These are phyloP conservation scores for Pseudohyphozyma bogoriensis DNA, from an alignment of 768 basidiomycete species.

Conservation along the genomic window DNA sequence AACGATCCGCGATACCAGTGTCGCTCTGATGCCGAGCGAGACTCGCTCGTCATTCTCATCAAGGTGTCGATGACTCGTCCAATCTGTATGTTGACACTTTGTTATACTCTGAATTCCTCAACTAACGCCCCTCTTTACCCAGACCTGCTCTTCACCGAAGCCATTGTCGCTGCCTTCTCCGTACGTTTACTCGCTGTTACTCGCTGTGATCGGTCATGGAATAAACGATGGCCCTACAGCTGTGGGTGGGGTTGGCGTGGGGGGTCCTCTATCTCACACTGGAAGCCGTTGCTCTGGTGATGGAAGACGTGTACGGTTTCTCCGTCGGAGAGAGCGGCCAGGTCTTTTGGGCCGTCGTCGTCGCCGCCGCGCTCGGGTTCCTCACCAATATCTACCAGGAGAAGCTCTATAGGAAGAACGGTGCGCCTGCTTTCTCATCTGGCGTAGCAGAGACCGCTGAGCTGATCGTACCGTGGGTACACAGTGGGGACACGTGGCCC, in stretches of 20 bases:
- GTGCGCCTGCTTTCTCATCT: not conserved
- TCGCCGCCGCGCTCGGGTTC: not conserved
- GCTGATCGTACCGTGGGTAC: too few relatives aligned
- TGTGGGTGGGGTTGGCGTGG: too few relatives aligned
- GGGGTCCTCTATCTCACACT: slow-evolving; percentile 61
- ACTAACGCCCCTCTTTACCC: not conserved
- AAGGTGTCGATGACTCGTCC: slow-evolving; percentile 44
- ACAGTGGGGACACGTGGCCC: slow-evolving; percentile 17
- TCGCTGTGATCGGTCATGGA: too few relatives aligned
- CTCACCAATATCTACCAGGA: slow-evolving; percentile 13
- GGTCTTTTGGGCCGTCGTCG: slow-evolving; percentile 14
- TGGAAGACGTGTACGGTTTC: slow-evolving; percentile 14
- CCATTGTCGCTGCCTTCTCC: slow-evolving; percentile 55
- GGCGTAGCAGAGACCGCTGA: not conserved
- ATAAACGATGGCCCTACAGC: too few relatives aligned
- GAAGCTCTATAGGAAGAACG: slow-evolving; percentile 7
- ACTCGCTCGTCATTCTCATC: slow-evolving; percentile 51
- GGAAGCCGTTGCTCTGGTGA: slow-evolving; percentile 40
- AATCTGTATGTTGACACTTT: slow-evolving; percentile 25
- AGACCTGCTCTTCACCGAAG: slow-evolving; percentile 62
- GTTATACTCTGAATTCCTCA: too few relatives aligned
- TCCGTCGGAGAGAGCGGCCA: slow-evolving; percentile 8
- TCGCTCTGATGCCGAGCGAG: slow-evolving; percentile 54
- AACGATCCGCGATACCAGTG: slow-evolving; percentile 56
- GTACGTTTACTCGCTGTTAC: not conserved